phyloP scores from a whole-genome alignment of 2,329 filamentous ascomycete genomes.

The Verticillium klebahnii region DNA sequence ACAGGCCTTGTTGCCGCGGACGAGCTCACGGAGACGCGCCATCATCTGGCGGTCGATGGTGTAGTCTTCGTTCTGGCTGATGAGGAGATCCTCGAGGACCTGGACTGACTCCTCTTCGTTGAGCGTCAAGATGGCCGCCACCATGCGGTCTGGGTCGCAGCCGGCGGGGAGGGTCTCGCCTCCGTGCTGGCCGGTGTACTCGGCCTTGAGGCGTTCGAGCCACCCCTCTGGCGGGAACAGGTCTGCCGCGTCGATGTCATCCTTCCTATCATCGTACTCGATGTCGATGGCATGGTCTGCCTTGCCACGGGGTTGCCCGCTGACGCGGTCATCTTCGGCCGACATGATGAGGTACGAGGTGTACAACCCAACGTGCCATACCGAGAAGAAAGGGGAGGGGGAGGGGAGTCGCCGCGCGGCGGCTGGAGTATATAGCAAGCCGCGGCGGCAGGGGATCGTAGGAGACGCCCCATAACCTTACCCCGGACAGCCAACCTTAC shows the following conservation, averaged over 20 bases:
- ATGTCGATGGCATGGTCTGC: not conserved
- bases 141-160: slow-evolving; percentile 18
- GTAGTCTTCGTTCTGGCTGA: slow-evolving; percentile 38
- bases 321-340: not conserved
- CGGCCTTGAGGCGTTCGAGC: slow-evolving; percentile 18
- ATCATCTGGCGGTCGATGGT: slow-evolving; percentile 39
- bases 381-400: not conserved
- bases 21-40: slow-evolving; percentile 31
- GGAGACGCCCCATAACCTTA: not conserved
- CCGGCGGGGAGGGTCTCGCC: slow-evolving; percentile 21
- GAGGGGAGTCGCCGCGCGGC: not conserved
- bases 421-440: not conserved
- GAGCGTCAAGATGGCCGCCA: slow-evolving; percentile 17
- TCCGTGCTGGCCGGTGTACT: slow-evolving; percentile 20
- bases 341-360: not conserved
- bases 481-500: not conserved
- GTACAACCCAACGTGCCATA: not conserved
- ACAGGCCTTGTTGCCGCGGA: slow-evolving; percentile 32
- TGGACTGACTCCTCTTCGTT: slow-evolving; percentile 34
- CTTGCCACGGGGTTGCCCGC: not conserved
- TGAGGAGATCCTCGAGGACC: slow-evolving; percentile 30
- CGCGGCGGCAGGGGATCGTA: not conserved
- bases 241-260: not conserved
- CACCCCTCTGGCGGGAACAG: slow-evolving; percentile 14
- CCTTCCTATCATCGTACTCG: not conserved